A percentile compares a stretch with the other conserved stretches of the same genome.
Conservation (phyloP, 1,284 basidiomycete species). For the Ceratobasidium sp. region DNA sequence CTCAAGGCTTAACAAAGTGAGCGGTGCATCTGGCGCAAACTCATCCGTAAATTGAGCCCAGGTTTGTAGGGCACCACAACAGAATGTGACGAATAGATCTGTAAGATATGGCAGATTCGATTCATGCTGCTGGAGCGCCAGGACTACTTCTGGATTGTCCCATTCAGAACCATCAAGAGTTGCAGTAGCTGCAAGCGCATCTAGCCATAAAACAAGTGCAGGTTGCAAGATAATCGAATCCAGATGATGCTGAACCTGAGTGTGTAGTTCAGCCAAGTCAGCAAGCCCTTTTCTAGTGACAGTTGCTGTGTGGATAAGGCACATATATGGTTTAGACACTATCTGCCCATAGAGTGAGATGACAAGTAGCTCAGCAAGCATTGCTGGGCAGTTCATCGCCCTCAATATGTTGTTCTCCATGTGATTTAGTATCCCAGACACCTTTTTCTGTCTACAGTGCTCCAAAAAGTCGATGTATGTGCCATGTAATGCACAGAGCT, state of each 20-base stretch:
- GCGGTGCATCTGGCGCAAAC: slow-evolving; percentile 45
- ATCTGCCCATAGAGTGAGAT: slow-evolving; percentile 54
- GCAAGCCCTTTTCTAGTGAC: slow-evolving; percentile 32
- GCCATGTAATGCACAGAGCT: slow-evolving; percentile 9
- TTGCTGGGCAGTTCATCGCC: slow-evolving; percentile 53
- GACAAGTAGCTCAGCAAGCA: slow-evolving; percentile 56
- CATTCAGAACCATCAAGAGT: slow-evolving; percentile 52
- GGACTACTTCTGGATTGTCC: slow-evolving; percentile 48
- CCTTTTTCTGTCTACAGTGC: too few relatives aligned
- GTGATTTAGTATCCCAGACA: slow-evolving; percentile 48
- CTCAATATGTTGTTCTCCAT: slow-evolving; percentile 54
- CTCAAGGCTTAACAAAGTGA: slow-evolving; percentile 45
- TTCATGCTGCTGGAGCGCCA: slow-evolving; percentile 43
- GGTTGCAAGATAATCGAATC: slow-evolving; percentile 53
- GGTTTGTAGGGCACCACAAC: slow-evolving; percentile 52
- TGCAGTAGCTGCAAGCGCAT: slow-evolving; percentile 45
- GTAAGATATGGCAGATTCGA: slow-evolving; percentile 50
- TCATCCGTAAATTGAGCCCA: slow-evolving; percentile 52
- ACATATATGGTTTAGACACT: slow-evolving; percentile 54
- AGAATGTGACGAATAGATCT: slow-evolving; percentile 50
- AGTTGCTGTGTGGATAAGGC: slow-evolving; percentile 49
- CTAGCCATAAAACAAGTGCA: slow-evolving; percentile 50
- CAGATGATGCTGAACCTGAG: slow-evolving; percentile 43
- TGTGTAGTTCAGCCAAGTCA: slow-evolving; percentile 7
- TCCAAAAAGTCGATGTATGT: slow-evolving; percentile 23